phyloP scores from a whole-genome alignment of 2,329 filamentous ascomycete genomes.

The Calonectria honghensis region DNA sequence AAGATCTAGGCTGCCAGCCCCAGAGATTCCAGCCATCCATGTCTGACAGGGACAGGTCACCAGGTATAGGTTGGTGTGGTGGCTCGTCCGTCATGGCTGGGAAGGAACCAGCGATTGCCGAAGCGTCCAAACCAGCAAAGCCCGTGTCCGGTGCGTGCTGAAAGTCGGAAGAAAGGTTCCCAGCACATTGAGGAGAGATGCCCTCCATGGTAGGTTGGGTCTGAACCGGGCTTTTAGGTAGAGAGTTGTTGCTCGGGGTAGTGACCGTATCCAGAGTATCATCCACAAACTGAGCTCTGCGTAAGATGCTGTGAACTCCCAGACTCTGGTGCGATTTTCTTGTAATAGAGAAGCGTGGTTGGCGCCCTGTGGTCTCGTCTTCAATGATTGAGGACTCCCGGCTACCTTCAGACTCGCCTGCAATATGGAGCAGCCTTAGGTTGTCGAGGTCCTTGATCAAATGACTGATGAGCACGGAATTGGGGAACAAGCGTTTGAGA shows the following conservation, averaged over 20 bases:
- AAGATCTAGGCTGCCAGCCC: conserved; percentile 2
- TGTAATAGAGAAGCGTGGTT: conserved; percentile 29
- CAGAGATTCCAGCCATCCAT: conserved; percentile 9
- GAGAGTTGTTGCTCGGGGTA: background rate
- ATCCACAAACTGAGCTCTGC: conserved; percentile 34
- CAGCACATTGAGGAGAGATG: background rate
- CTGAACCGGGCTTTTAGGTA: background rate
- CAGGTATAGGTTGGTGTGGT: background rate
- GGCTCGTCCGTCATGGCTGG: background rate
- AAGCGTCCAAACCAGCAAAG: background rate
- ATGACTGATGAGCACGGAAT: background rate
- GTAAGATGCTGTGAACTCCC: conserved; percentile 35
- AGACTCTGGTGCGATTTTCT: conserved; percentile 22
- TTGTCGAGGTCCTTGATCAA: conserved; percentile 32
- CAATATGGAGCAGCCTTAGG: conserved; percentile 5
- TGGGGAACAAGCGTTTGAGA: background rate
- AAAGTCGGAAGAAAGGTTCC: background rate
- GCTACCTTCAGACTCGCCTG: conserved; percentile 9
- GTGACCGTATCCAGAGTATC: conserved; percentile 28
- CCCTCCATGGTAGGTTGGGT: background rate
- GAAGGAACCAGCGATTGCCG: background rate
- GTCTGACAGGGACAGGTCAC: conserved; percentile 3
- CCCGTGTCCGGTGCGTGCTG: background rate
- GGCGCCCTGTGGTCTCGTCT: conserved; percentile 9
- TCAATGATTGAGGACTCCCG: conserved; percentile 28